phyloP scores from a whole-genome alignment of 176 grass and related monocot species.

The Phragmites australis region DNA sequence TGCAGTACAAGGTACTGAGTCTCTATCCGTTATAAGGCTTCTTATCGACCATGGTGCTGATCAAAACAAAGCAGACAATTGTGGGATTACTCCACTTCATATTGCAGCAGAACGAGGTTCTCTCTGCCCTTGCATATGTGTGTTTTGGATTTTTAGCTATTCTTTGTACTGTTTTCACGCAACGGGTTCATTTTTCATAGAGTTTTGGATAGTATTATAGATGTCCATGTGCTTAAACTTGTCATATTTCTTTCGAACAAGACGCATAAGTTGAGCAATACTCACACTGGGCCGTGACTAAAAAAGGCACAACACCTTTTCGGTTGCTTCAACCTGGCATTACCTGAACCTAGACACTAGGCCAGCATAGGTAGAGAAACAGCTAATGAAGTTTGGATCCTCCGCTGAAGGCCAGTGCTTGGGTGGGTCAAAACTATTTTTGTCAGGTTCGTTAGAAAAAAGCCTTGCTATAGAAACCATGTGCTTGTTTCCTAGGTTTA shows the following conservation, averaged over 20 bases:
- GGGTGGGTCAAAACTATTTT: too few relatives aligned
- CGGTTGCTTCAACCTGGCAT: neutral
- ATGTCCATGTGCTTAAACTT: neutral
- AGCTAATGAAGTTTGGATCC: neutral
- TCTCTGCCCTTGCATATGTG: neutral
- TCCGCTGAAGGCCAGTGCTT: neutral
- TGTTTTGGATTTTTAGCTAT: neutral
- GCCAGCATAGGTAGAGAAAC: neutral
- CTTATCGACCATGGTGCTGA: constrained; percentile 24
- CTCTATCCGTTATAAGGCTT: neutral
- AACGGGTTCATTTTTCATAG: neutral
- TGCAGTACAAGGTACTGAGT: neutral
- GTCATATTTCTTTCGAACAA: neutral
- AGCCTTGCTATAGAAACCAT: neutral
- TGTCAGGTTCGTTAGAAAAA: neutral
- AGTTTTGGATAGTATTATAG: neutral
- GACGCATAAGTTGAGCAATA: neutral
- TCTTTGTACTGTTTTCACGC: neutral
- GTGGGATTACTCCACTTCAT: constrained; percentile 13
- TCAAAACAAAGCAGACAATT: neutral
- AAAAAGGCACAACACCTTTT: neutral
- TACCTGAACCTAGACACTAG: neutral
- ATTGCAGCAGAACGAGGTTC: neutral
- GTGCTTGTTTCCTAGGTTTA: neutral
- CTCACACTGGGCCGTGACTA: neutral